These are phyloP conservation scores for Xylaria polymorpha DNA, from an alignment of 2,329 filamentous ascomycete genomes.

Conservation along the genomic window DNA sequence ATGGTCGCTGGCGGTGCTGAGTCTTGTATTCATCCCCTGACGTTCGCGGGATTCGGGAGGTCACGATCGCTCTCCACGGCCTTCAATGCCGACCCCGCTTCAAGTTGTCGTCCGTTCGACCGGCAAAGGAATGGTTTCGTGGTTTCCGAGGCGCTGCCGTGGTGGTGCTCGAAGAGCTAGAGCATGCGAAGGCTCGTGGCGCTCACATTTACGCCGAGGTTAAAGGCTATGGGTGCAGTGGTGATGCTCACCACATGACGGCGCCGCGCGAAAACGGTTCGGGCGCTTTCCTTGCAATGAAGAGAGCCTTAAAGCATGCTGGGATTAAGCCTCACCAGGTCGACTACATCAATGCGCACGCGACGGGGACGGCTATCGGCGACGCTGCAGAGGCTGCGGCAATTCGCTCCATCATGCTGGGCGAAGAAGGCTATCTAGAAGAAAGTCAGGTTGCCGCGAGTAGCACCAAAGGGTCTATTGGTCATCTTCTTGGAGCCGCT, in stretches of 20 bases:
- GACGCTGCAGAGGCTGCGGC: conserved; percentile 89
- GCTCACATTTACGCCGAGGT: conserved; percentile 90
- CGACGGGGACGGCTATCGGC: conserved; percentile 86
- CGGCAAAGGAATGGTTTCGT: conserved; percentile 84
- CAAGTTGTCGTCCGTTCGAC: conserved; percentile 90
- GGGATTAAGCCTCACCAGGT: conserved; percentile 74
- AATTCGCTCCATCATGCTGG: conserved; percentile 80
- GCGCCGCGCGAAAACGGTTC: conserved; percentile 84
- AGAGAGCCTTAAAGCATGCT: conserved; percentile 79
- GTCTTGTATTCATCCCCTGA: conserved; percentile 93
- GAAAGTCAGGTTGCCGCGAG: conserved; percentile 81
- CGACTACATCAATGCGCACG: conserved; percentile 96
- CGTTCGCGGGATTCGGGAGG: conserved; percentile 90
- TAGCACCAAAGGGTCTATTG: conserved; percentile 92
- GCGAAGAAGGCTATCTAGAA: conserved; percentile 71
- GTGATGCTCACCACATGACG: conserved; percentile 94
- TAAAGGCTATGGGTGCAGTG: conserved; percentile 88
- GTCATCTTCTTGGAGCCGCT: conserved; percentile 90
- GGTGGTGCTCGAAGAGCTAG: conserved; percentile 86
- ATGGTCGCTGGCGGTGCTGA: conserved; percentile 98
- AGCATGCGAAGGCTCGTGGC: conserved; percentile 83
- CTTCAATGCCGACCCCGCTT: conserved; percentile 77
- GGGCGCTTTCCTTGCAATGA: conserved; percentile 88
- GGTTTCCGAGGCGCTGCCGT: conserved; percentile 90
- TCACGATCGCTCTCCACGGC: conserved; percentile 86